Conservation (phyloP, 148 eudicot species). For the Selenicereus undatus region DNA sequence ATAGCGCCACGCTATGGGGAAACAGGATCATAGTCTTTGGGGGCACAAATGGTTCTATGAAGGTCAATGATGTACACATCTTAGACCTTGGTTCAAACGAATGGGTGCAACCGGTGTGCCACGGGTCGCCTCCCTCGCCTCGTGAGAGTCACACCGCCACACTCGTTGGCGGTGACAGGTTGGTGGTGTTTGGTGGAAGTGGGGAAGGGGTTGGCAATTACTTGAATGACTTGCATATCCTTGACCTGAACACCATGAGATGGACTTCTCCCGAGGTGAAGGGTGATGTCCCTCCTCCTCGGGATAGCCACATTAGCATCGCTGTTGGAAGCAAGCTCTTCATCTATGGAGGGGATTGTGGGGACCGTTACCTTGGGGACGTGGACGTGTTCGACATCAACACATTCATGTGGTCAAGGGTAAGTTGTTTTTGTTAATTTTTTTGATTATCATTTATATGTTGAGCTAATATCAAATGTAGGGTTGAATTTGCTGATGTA, state of each 20-base stretch:
- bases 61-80: slow-evolving; percentile 68
- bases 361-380: slow-evolving; percentile 75
- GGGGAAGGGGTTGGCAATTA: slow-evolving; percentile 83
- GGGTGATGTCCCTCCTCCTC: slow-evolving; percentile 53
- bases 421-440: slow-evolving; percentile 20
- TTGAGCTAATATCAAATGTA: neutral
- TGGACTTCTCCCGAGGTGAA: slow-evolving; percentile 58
- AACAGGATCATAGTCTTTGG: slow-evolving; percentile 72
- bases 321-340: slow-evolving; percentile 51
- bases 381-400: slow-evolving; percentile 62
- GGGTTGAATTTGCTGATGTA: neutral
- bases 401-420: slow-evolving; percentile 68
- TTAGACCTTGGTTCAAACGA: slow-evolving; percentile 58
- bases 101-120: slow-evolving; percentile 60
- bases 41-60: slow-evolving; percentile 77
- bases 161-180: slow-evolving; percentile 47
- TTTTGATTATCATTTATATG: neutral
- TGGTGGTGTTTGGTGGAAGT: slow-evolving; percentile 89
- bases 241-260: slow-evolving; percentile 66
- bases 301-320: slow-evolving; percentile 80
- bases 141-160: slow-evolving; percentile 96
- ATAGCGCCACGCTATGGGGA: slow-evolving; percentile 57
- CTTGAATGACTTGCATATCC: slow-evolving; percentile 73
- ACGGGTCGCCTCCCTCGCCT: slow-evolving; percentile 63
- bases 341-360: slow-evolving; percentile 87